Evolutionary conservation across 2,329 filamentous ascomycete genomes (phyloP).

Genomic region (Ascomycota sp.): DNA sequence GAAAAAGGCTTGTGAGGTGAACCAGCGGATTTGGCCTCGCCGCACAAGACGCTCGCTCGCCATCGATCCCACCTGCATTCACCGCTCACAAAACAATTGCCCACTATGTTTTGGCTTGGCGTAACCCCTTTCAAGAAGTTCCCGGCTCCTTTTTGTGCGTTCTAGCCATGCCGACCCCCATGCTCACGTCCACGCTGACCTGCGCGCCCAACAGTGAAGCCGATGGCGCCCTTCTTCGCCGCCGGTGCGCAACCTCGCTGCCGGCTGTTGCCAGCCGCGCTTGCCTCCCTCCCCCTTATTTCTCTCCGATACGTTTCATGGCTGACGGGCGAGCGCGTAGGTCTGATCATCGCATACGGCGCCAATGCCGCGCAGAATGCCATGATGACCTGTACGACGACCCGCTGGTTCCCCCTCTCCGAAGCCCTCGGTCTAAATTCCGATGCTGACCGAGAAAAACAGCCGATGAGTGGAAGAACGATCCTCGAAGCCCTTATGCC

Average conservation of each 20-base stretch:
- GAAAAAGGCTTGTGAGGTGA: too few relatives aligned
- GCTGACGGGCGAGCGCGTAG: slow-evolving; percentile 21
- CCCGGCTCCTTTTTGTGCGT: slow-evolving; percentile 57
- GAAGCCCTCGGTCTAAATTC: too few relatives aligned
- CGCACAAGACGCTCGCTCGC: too few relatives aligned
- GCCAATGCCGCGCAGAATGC: slow-evolving; percentile 65
- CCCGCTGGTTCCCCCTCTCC: not conserved
- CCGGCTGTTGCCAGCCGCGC: too few relatives aligned
- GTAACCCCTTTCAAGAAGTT: slow-evolving; percentile 53
- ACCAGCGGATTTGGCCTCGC: too few relatives aligned
- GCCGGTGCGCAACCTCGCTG: slow-evolving; percentile 50
- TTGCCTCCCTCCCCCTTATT: too few relatives aligned
- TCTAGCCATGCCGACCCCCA: too few relatives aligned
- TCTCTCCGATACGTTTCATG: too few relatives aligned
- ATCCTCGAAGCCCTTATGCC: slow-evolving; percentile 64
- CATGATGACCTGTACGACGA: slow-evolving; percentile 51
- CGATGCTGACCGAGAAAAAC: slow-evolving; percentile 9
- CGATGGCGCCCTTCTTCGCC: slow-evolving; percentile 82
- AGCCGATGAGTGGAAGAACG: slow-evolving; percentile 95
- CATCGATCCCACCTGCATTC: not conserved
- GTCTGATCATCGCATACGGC: slow-evolving; percentile 73
- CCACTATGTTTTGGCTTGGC: slow-evolving; percentile 58
- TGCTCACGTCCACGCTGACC: too few relatives aligned
- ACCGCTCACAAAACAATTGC: slow-evolving; percentile 9
- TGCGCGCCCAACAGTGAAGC: slow-evolving; percentile 42